These are phyloP conservation scores for Anacardium occidentale DNA, from an alignment of 345 rosid species.

Conservation along the genomic window DNA sequence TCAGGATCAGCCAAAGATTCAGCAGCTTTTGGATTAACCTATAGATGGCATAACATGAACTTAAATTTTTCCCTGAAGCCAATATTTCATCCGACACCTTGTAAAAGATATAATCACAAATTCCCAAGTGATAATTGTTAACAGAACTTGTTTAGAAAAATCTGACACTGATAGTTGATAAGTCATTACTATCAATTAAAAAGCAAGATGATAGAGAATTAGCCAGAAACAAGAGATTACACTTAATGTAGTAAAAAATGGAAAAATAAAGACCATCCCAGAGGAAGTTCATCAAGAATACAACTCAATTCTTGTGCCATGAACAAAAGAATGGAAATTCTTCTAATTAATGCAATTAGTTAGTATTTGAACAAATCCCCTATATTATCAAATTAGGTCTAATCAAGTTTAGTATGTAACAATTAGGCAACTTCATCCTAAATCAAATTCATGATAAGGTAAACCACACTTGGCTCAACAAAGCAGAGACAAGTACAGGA, in stretches of 20 bases:
- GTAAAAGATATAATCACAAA: neutral
- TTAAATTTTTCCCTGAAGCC: neutral
- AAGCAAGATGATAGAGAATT: neutral
- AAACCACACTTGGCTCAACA: neutral
- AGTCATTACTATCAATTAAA: neutral
- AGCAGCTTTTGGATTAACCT: conserved; percentile 98
- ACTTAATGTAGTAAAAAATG: neutral
- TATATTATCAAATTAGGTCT: too few relatives aligned
- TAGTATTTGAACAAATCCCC: too few relatives aligned
- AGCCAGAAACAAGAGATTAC: neutral
- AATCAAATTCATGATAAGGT: neutral
- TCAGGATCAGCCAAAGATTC: conserved; percentile 98
- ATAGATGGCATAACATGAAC: conserved; percentile 18
- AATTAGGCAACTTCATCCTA: too few relatives aligned
- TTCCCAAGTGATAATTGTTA: neutral
- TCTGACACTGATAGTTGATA: neutral
- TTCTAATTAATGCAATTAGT: too few relatives aligned
- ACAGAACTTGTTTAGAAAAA: neutral
- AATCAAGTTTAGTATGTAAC: neutral
- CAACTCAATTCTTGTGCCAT: too few relatives aligned
- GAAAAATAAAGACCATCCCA: neutral
- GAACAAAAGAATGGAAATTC: too few relatives aligned
- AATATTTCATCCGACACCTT: neutral
- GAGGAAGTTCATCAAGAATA: too few relatives aligned
- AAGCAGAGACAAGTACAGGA: conserved; percentile 9